Base-by-base conservation (phyloP, 768 basidiomycete genomes). In the Leccinum subgranulosum region DNA sequence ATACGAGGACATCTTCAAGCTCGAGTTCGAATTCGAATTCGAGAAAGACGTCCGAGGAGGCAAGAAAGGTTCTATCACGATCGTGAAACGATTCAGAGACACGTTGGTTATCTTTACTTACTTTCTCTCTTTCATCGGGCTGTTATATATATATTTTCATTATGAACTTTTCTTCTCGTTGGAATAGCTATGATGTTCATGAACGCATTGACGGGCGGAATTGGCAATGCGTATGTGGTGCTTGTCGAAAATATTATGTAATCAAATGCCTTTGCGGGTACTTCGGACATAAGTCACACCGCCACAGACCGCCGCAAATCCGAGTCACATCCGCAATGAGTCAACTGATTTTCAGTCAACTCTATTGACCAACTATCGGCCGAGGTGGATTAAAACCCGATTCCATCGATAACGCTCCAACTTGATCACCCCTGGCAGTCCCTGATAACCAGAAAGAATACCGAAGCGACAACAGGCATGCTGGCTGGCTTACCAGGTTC, bases 11-110 rank as follows among this genome's bases (percentile, higher is more conserved):
- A 0, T 76, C 80, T 23, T 67, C 81, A 36, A 71, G 36, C 17
- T 36, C 36, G 36, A 12, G 3, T 36, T 39, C 36, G 36, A n/a
- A n/a, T n/a, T 9, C 75, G 31, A 81, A 75, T 61, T 77, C 76
- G 50, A 74, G 78, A 41, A 80, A 74, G 64, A 82, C 80, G 9
- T 74, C 72, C 34, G 83, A 83, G 65, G 84, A 84, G 54, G 79
- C 78, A 12, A 62, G 55, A 36, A 63, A 51, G 53, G 58, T 25
- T n/a, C 58, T 53, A 33, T 62, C 56, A 15, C 62, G 60, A 19
- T 62, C 64, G 6, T 66, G 59, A 57, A 19, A 19, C n/a, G 39
- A 43, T 9, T 39, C 36, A 11, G 3, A 46, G 19, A 4, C 25
- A 14, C 23, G 15, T 23, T 34, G 31, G 7, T 27, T 23, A 1